Evolutionary conservation across 192 early-diverging fungal species (phyloP).

Genomic region (Podila minutissima): DNA sequence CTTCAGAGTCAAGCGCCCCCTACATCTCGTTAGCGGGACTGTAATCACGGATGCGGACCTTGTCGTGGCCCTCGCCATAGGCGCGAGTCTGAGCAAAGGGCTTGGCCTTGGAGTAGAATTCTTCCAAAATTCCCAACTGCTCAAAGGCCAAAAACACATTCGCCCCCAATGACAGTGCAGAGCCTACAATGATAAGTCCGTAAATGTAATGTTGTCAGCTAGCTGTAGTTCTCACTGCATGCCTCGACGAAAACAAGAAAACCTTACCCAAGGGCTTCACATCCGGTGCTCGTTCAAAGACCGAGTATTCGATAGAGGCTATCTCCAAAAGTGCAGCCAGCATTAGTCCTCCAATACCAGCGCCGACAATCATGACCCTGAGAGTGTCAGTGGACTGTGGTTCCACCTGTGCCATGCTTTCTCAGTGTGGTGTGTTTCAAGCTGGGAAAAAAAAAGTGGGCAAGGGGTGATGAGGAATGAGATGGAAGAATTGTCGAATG

Average conservation of each 20-base stretch:
- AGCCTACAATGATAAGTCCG: neutral
- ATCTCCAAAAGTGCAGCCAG: slow-evolving; percentile 3
- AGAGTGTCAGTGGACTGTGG: neutral
- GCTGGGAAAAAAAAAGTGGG: neutral
- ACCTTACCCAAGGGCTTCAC: slow-evolving; percentile 19
- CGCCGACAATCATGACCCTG: slow-evolving; percentile 14
- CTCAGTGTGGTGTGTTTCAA: no score
- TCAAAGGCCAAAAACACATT: slow-evolving; percentile 10
- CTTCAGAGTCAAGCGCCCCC: neutral
- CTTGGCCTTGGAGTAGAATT: slow-evolving; percentile 5
- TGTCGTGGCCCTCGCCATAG: neutral
- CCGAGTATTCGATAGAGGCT: slow-evolving; percentile 1
- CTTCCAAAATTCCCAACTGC: slow-evolving; percentile 10
- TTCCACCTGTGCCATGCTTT: neutral
- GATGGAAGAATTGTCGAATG: neutral
- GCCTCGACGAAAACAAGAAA: neutral
- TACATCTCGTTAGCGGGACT: slow-evolving; percentile 14
- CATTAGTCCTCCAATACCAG: slow-evolving; percentile 12
- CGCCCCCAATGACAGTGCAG: slow-evolving; percentile 5
- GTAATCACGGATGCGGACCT: slow-evolving; percentile 6
- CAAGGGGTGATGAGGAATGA: neutral
- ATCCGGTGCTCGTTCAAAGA: slow-evolving; percentile 10
- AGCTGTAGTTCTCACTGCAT: no score
- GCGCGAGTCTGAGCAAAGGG: slow-evolving; percentile 13
- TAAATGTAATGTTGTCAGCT: neutral